Evolutionary conservation across 2,329 filamentous ascomycete genomes (phyloP).

Genomic region (Fusarium torulosum): DNA sequence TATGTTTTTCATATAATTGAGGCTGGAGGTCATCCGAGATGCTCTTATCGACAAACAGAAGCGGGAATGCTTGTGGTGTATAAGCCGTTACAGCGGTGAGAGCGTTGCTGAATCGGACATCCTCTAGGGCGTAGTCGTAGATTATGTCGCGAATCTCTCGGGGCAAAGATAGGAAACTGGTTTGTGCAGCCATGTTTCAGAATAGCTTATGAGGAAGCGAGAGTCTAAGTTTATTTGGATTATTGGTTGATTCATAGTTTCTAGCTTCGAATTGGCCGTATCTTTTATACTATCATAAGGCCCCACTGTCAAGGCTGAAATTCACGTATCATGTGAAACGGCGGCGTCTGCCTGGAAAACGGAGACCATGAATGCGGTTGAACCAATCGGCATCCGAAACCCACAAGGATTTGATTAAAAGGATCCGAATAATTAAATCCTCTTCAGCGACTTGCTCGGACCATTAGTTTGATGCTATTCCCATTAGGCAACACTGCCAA

Average conservation of each 20-base stretch:
- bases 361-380: neutral
- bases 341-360: neutral
- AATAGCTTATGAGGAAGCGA: neutral
- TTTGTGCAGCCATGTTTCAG: neutral
- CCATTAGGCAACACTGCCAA: too few relatives aligned
- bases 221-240: neutral
- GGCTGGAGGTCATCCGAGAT: neutral
- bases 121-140: neutral
- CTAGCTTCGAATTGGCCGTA: neutral
- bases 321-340: neutral
- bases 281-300: neutral
- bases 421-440: too few relatives aligned
- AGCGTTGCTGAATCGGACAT: neutral
- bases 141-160: neutral
- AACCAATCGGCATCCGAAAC: neutral
- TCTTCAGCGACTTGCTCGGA: too few relatives aligned
- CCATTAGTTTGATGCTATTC: too few relatives aligned
- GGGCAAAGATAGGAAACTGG: neutral
- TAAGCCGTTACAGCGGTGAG: neutral
- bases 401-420: too few relatives aligned
- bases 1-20: neutral
- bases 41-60: neutral
- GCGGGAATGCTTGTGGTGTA: rapidly evolving
- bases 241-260: too few relatives aligned
- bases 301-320: neutral